Base-by-base conservation (phyloP, 352 stramenopile species). In the Globisporangium cylindrosporum region DNA sequence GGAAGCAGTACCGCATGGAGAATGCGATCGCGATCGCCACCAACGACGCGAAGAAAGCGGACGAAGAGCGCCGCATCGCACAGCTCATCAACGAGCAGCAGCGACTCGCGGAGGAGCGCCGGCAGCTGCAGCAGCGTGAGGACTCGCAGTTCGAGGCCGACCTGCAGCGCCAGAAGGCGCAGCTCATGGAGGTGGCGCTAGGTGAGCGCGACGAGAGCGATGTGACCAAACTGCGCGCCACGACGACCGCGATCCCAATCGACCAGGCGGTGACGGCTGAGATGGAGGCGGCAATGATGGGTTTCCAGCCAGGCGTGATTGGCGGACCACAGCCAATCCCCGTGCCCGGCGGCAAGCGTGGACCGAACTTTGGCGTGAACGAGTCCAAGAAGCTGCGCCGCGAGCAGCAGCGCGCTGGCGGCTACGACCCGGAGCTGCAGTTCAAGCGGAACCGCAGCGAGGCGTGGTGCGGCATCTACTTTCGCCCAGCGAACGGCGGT, bases 251-350 rank as follows among this genome's bases (percentile, higher is more conserved):
- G 10, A 82, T 94, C 62, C 88, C 88, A 4, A 95, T 95, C 64
- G 88, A 95, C 62, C 88, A 95, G 71, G 79, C 88, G 1, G 81
- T 95, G n/a, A 93, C 84, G 1, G 88, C 88, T 14, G 88, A 95
- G 67, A 95, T 95, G 88, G 88, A 95, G 66, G 88, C 88, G 0
- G 88, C 88, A 4, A 95, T 95, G 88, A 92, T 95, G 81, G 88
- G 88, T 7, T 94, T 95, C 68, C 86, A 94, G 67, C 87, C 87
- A 3, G 86, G 88, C 10, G 77, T 88, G 3, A 70, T 91, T 64
- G 86, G 84, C 9, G 88, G 86, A 0, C 84, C 88, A 20, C 88
- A 95, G 71, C 88, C 88, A 0, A 67, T 93, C 14, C 88, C 88
- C 0, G 86, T 95, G 46, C 83, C 86, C 24, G 88, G 88, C 61